A percentile compares a stretch with the other conserved stretches of the same genome.
phyloP scores from a whole-genome alignment of 139 green algal species.

The Micromonas commoda region DNA sequence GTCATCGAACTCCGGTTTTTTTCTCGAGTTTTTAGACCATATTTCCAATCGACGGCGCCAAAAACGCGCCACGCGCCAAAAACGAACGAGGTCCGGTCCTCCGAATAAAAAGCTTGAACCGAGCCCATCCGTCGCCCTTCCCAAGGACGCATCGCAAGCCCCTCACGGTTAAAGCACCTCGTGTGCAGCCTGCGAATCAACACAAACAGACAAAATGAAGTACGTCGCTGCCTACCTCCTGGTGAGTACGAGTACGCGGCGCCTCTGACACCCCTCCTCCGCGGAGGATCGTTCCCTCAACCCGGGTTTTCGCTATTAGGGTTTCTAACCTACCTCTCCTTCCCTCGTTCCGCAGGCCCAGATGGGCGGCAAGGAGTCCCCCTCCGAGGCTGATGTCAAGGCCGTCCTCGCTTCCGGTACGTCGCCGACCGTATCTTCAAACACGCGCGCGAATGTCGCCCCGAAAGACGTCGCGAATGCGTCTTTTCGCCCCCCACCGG shows the following conservation, averaged over 20 bases:
- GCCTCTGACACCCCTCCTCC: background rate
- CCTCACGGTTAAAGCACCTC: slow-evolving; percentile 6
- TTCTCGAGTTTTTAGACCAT: too few species aligned
- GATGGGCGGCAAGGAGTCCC: slow-evolving; percentile 32
- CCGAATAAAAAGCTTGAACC: too few species aligned
- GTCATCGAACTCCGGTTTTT: too few species aligned
- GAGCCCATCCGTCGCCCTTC: too few species aligned
- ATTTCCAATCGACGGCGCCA: too few species aligned
- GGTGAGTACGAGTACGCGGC: slow-evolving; percentile 2
- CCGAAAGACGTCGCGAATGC: too few species aligned
- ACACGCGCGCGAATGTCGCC: background rate
- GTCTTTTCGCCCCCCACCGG: too few species aligned
- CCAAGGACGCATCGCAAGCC: background rate
- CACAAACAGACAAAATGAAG: slow-evolving; percentile 18
- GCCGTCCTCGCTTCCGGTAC: slow-evolving; percentile 20
- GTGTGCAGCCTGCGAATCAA: background rate
- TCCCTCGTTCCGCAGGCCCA: slow-evolving; percentile 1
- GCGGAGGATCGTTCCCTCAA: background rate
- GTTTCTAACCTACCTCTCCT: background rate
- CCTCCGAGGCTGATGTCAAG: slow-evolving; percentile 32
- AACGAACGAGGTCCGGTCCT: too few species aligned
- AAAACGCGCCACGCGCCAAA: too few species aligned
- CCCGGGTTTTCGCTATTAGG: background rate
- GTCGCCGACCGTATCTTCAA: background rate
- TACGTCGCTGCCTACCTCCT: slow-evolving; percentile 27